Evolutionary conservation across 2,329 filamentous ascomycete species (phyloP), one percentile per base, ranked within the genome.

Genomic region (Colletotrichum australisinense): DNA sequence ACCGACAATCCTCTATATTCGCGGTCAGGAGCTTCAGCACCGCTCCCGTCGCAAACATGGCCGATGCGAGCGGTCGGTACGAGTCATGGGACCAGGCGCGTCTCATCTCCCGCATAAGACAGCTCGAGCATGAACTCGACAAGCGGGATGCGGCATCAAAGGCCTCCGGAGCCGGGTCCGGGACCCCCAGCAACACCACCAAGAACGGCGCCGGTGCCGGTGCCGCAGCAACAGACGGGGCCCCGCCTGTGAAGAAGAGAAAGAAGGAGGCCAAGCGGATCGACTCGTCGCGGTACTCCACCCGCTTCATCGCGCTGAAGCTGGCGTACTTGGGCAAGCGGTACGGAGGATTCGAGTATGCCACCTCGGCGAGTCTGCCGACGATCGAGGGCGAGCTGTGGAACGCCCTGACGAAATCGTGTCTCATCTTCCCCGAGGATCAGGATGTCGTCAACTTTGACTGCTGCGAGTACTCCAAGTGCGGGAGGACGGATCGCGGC

Each of bases 331-430:
- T 98, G 46, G 97, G 97, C 59, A 94, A 94, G 81, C 90, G 91
- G 68, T 99, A 98, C 83, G 96, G 97, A 82, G 97, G 97, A 1
- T 97, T 95, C 81, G 97, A 99, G 85, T 94, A 96, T 82, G 93
- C 96, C 79, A 88, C 89, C 73, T 91, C 91, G 76, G 93, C 93
- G 73, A 84, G 90, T 4, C 82, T 94, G 75, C 92, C 96, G 5
- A 95, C 95, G 0, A 93, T 99, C 75, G 97, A 99, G 83, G 95
- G 98, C 83, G 94, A 95, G 83, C 81, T 99, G 62, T 99, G 95
- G 94, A 95, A 95, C 83, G 97, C 95, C 0, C 85, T 99, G 76
- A 91, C 92, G 69, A 96, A 94, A 82, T 91, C 93, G 5, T 90
- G 93, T 66, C 86, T 99, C 74, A 97, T 99, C 72, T 93, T 93